phyloP scores from a whole-genome alignment of 345 rosid species.

The Eucalyptus fibrosa region DNA sequence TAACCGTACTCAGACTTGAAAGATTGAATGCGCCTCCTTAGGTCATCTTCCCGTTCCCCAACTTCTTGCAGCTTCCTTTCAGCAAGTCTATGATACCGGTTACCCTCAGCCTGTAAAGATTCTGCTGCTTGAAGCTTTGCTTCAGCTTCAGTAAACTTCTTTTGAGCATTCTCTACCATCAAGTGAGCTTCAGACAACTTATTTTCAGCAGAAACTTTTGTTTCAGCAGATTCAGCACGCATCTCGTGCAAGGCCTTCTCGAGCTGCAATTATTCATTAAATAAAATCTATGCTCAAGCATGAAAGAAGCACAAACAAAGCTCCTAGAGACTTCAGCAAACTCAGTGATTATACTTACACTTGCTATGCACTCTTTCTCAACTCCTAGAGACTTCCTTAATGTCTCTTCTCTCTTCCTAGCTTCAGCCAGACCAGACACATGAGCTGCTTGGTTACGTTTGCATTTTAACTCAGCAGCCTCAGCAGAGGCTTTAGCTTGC shows the following conservation, averaged over 20 bases:
- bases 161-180: slow-evolving; percentile 64
- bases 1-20: slow-evolving; percentile 71
- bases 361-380: slow-evolving; percentile 77
- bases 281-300: background rate
- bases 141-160: slow-evolving; percentile 55
- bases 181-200: slow-evolving; percentile 52
- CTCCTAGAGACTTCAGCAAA: background rate
- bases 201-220: slow-evolving; percentile 65
- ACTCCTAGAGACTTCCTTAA: slow-evolving; percentile 79
- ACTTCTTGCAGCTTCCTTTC: slow-evolving; percentile 86
- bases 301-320: background rate
- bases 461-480: slow-evolving; percentile 43
- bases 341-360: slow-evolving; percentile 37
- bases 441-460: slow-evolving; percentile 60
- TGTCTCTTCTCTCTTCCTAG: slow-evolving; percentile 67
- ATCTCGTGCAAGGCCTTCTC: slow-evolving; percentile 96
- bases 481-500: slow-evolving; percentile 55
- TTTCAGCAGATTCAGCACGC: slow-evolving; percentile 90
- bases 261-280: slow-evolving; percentile 26
- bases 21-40: slow-evolving; percentile 37
- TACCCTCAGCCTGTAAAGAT: slow-evolving; percentile 65
- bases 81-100: slow-evolving; percentile 50
- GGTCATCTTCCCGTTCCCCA: slow-evolving; percentile 80
- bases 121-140: slow-evolving; percentile 56
- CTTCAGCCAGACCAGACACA: slow-evolving; percentile 55